A percentile compares a stretch with the other conserved stretches of the same genome.
phyloP scores from a whole-genome alignment of 176 grass and related monocot species.

The Otatea glauca region DNA sequence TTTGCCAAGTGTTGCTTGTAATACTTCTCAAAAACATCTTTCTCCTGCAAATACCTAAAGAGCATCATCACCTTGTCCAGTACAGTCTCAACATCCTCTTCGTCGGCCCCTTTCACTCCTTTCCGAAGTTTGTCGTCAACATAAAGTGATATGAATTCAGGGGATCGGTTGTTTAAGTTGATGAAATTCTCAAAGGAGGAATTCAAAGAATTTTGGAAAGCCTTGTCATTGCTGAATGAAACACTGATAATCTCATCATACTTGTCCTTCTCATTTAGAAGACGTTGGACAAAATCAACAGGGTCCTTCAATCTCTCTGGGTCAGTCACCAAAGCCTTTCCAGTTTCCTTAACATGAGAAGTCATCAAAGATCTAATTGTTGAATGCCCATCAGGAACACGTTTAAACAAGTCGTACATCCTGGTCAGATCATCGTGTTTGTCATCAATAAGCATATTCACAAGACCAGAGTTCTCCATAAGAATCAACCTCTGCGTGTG shows the following conservation, averaged over 20 bases:
- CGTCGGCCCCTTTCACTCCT: conserved; percentile 60
- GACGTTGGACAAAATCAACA: conserved; percentile 31
- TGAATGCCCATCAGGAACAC: conserved; percentile 34
- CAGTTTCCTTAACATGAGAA: conserved; percentile 19
- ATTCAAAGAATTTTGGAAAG: conserved; percentile 66
- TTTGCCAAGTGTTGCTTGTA: conserved; percentile 72
- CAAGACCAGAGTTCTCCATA: conserved; percentile 34
- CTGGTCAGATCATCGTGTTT: conserved; percentile 25
- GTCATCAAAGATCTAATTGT: conserved; percentile 26
- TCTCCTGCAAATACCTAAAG: conserved; percentile 68
- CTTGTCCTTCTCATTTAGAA: conserved; percentile 69
- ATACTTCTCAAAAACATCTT: conserved; percentile 75
- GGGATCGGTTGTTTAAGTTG: conserved; percentile 66
- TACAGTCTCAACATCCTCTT: conserved; percentile 64
- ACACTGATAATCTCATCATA: conserved; percentile 56
- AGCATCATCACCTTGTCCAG: conserved; percentile 69
- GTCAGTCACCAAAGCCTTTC: conserved; percentile 6
- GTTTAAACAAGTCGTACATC: conserved; percentile 26
- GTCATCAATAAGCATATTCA: conserved; percentile 33
- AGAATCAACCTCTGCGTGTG: conserved; percentile 33
- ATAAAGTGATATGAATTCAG: conserved; percentile 69
- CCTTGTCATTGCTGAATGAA: conserved; percentile 69
- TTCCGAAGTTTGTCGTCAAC: conserved; percentile 73
- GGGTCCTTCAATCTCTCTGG: conserved; percentile 35
- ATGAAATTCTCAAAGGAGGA: conserved; percentile 71